phyloP scores from a whole-genome alignment of 2,329 filamentous ascomycete species.

The Paraphaeosphaeria minitans region DNA sequence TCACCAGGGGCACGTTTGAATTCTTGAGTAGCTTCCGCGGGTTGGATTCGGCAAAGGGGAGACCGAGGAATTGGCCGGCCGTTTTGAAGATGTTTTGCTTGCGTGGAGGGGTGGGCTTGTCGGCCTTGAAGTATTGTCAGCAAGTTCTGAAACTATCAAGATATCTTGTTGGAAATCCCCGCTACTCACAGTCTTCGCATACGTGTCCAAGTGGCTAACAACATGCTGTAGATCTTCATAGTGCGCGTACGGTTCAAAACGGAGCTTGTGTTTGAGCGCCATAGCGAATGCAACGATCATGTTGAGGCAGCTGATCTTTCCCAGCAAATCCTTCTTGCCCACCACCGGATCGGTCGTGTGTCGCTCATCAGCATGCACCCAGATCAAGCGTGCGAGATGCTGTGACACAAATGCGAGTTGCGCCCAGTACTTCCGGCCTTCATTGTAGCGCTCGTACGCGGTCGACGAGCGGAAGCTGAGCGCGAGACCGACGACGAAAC shows the following conservation, averaged over 20 bases:
- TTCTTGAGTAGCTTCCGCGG: background rate
- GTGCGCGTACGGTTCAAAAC: conserved; percentile 78
- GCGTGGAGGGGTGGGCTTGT: conserved; percentile 38
- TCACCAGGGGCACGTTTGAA: background rate
- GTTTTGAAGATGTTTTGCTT: conserved; percentile 57
- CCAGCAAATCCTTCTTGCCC: conserved; percentile 69
- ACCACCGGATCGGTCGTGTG: conserved; percentile 49
- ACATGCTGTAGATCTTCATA: conserved; percentile 75
- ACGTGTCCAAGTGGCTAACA: conserved; percentile 74
- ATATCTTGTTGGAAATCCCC: background rate
- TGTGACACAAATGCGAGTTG: conserved; percentile 60
- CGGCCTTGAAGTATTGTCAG: conserved; percentile 27
- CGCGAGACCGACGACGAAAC: conserved; percentile 78
- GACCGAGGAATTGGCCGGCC: conserved; percentile 72
- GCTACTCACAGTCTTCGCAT: conserved; percentile 58
- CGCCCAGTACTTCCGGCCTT: conserved; percentile 68
- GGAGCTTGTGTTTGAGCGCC: conserved; percentile 80
- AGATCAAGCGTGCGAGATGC: conserved; percentile 74
- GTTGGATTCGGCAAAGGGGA: conserved; percentile 63
- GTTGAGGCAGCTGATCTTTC: conserved; percentile 70
- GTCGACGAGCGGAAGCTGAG: conserved; percentile 77
- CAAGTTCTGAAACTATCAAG: too few species aligned
- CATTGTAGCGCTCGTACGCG: conserved; percentile 70
- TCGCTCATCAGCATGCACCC: conserved; percentile 74
- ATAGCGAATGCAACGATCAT: conserved; percentile 78